phyloP scores from a whole-genome alignment of 1,284 basidiomycete genomes.

The Boletus subluridellus region DNA sequence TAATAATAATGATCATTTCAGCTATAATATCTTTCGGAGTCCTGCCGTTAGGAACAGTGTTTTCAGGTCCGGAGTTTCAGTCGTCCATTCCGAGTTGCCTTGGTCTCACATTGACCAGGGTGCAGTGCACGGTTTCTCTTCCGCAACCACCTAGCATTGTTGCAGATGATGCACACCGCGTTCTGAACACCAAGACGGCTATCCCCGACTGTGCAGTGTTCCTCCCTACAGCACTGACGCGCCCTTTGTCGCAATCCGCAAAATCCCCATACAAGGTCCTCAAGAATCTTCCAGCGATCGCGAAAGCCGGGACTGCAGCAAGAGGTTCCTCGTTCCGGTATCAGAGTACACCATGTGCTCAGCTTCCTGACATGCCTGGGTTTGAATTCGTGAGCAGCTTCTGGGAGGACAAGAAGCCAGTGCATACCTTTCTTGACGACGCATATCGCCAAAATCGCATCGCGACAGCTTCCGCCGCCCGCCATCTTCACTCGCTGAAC shows the following conservation, averaged over 20 bases:
- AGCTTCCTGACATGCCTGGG: constrained; percentile 42
- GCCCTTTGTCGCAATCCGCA: constrained; percentile 40
- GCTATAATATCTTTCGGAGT: constrained; percentile 49
- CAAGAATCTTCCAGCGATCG: constrained; percentile 38
- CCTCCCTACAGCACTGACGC: constrained; percentile 39
- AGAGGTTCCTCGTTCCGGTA: constrained; percentile 48
- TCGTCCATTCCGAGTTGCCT: neutral
- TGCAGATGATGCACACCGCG: constrained; percentile 35
- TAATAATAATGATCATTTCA: constrained; percentile 19
- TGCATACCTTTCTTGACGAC: constrained; percentile 45
- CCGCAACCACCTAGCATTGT: constrained; percentile 43
- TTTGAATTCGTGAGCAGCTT: constrained; percentile 55
- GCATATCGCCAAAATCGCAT: constrained; percentile 60
- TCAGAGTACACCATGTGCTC: constrained; percentile 49
- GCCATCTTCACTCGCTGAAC: constrained; percentile 49
- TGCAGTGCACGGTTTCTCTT: constrained; percentile 48
- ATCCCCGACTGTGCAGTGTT: constrained; percentile 50
- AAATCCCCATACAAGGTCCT: constrained; percentile 48
- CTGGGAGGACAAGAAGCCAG: constrained; percentile 59
- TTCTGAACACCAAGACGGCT: constrained; percentile 44
- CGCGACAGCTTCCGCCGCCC: constrained; percentile 46
- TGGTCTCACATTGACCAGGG: constrained; percentile 32
- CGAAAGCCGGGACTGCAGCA: constrained; percentile 37
- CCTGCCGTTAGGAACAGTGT: constrained; percentile 42
- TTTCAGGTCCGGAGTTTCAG: constrained; percentile 37